Base-by-base conservation (phyloP, 192 early-diverging fungal species). In the Entomortierella parvispora region DNA sequence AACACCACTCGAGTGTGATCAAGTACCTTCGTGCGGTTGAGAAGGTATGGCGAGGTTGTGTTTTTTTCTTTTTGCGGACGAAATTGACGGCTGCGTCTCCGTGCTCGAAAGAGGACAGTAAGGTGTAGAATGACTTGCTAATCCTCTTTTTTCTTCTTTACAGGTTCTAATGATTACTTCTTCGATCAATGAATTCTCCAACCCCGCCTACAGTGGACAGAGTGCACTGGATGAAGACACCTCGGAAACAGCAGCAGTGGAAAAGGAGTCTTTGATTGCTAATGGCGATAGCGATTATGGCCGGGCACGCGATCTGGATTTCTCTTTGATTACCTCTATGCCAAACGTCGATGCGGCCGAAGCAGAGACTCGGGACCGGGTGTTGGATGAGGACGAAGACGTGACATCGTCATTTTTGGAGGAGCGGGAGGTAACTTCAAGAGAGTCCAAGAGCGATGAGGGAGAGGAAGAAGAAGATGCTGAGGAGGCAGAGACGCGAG, bases 11-110 rank as follows among this genome's bases (percentile, higher is more conserved):
- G 4, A 71, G 58, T 25, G 62, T 82, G 48, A 72, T 80, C 25
- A 82, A 82, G 32, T 82, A 82, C 20, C 58, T 82, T 11, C 63
- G 74, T 52, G 81, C 81, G 3, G 69, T 82, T n/a, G 81, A 82
- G 58, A 82, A 82, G 75, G 81, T 79, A 58, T 25, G 5, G 8
- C 9, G 14, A 23, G 0, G 0, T 32, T 4, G 46, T 14, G 8
- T 4, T 46, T n/a, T 34, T 49, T 14, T 28, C 10, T 46, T n/a
- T 34, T 49, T 18, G 20, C 7, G 18, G 26, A 5, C 9, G n/a
- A 14, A 23, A 17, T 18, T 11, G 6, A 17, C 23, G 14, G 4
- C 29, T 15, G 23, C 26, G 12, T 17, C 25, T 5, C 4, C n/a
- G 11, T 32, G 52, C 9, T 54, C 17, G 10, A 28, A 29, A 9